A percentile compares a stretch with the other conserved stretches of the same genome.
Conservation (phyloP, 148 eudicot species). For the Bassia scoparia region DNA sequence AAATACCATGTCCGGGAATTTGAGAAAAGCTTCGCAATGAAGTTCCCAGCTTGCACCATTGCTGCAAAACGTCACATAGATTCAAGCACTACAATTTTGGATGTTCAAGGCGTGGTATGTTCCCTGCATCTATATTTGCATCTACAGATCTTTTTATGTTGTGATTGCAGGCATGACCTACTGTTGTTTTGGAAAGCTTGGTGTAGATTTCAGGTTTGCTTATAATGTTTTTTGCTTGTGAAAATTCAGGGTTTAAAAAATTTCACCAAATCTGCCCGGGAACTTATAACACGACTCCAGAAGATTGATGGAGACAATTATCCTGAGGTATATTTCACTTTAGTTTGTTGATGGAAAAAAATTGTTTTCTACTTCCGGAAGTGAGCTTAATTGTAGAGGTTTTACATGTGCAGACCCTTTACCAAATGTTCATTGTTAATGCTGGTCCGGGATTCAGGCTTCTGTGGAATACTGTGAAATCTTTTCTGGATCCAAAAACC, state of each 20-base stretch:
- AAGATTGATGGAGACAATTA: conserved; percentile 89
- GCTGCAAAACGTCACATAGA: conserved; percentile 88
- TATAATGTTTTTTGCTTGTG: neutral
- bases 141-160: neutral
- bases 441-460: conserved; percentile 98
- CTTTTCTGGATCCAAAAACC: conserved; percentile 87
- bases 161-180: neutral
- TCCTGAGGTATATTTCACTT: conserved; percentile 60
- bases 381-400: neutral
- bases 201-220: neutral
- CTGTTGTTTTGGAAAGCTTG: neutral
- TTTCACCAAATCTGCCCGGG: conserved; percentile 79
- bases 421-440: conserved; percentile 90
- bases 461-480: conserved; percentile 81
- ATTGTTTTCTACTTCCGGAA: neutral
- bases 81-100: conserved; percentile 89
- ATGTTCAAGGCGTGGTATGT: conserved; percentile 98
- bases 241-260: conserved; percentile 64
- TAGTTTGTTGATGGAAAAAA: neutral
- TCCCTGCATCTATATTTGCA: neutral
- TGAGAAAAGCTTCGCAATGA: conserved; percentile 70
- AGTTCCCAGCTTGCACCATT: conserved; percentile 87
- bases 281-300: conserved; percentile 74
- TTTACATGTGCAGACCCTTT: conserved; percentile 60
- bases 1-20: conserved; percentile 86